phyloP scores from a whole-genome alignment of 202 grass and related monocot species.

The Elaeis oleifera region DNA sequence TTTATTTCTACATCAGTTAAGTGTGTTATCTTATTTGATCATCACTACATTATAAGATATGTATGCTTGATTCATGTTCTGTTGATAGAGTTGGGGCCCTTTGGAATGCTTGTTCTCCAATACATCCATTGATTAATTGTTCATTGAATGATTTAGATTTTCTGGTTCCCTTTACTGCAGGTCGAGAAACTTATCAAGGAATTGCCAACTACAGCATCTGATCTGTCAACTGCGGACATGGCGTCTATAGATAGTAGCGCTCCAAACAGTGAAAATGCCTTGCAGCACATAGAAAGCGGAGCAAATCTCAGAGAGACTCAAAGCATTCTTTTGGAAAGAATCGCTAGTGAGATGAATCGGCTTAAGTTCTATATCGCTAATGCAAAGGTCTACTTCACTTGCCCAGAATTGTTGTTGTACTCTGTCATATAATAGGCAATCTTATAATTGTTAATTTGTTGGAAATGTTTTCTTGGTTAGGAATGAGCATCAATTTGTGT shows the following conservation, averaged over 20 bases:
- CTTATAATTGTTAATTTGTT: too few relatives aligned
- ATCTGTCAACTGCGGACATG: conserved; percentile 29
- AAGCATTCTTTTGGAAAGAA: conserved; percentile 95
- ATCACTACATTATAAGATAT: too few relatives aligned
- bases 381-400: conserved; percentile 43
- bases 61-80: too few relatives aligned
- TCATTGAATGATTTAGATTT: too few relatives aligned
- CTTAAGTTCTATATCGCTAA: conserved; percentile 91
- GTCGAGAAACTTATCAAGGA: conserved; percentile 98
- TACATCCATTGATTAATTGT: too few relatives aligned
- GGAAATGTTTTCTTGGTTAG: too few relatives aligned
- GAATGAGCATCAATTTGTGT: too few relatives aligned
- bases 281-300: conserved; percentile 36
- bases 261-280: conserved; percentile 16
- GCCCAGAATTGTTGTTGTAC: background rate
- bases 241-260: conserved; percentile 26
- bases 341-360: conserved; percentile 92
- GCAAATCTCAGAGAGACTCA: conserved; percentile 65
- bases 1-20: too few relatives aligned
- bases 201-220: conserved; percentile 50
- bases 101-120: too few relatives aligned
- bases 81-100: too few relatives aligned
- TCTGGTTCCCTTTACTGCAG: conserved; percentile 25
- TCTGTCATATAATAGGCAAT: too few relatives aligned
- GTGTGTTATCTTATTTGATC: too few relatives aligned